Evolutionary conservation across 2,329 filamentous ascomycete species (phyloP).

Genomic region (Cryphonectria nitschkei): DNA sequence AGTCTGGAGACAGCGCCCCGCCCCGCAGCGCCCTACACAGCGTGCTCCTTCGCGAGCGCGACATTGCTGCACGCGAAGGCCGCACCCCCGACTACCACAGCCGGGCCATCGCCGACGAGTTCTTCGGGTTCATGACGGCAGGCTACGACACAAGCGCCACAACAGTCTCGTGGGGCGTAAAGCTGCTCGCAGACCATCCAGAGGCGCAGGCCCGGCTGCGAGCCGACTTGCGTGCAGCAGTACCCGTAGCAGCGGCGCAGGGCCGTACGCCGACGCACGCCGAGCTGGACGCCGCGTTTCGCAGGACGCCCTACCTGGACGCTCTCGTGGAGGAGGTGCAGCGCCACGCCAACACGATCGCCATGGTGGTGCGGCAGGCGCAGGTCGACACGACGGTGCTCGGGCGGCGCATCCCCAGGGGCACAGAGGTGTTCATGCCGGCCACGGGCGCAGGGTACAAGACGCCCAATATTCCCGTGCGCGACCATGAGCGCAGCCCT

Average conservation of each 20-base stretch:
- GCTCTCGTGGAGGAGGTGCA: constrained; percentile 44
- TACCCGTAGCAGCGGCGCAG: constrained; percentile 31
- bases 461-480: constrained; percentile 34
- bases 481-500: constrained; percentile 36
- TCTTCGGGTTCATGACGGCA: constrained; percentile 39
- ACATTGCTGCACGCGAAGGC: constrained; percentile 35
- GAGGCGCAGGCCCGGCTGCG: constrained; percentile 34
- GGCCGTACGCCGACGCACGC: constrained; percentile 36
- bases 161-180: constrained; percentile 36
- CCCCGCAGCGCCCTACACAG: constrained; percentile 39
- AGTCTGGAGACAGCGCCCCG: constrained; percentile 26
- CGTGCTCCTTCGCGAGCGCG: constrained; percentile 39
- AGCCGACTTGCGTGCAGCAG: constrained; percentile 15
- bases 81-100: constrained; percentile 34
- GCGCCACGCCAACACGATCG: constrained; percentile 37
- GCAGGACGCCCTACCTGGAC: constrained; percentile 41
- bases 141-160: constrained; percentile 41
- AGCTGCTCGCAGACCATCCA: constrained; percentile 34
- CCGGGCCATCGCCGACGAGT: constrained; percentile 35
- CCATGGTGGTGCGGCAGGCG: constrained; percentile 38
- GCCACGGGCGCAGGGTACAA: constrained; percentile 42
- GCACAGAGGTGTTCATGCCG: constrained; percentile 47
- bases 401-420: constrained; percentile 40
- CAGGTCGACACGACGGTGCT: constrained; percentile 40
- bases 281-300: constrained; percentile 36